phyloP scores from a whole-genome alignment of 176 grass and related monocot genomes.

The Eremochloa ophiuroides region DNA sequence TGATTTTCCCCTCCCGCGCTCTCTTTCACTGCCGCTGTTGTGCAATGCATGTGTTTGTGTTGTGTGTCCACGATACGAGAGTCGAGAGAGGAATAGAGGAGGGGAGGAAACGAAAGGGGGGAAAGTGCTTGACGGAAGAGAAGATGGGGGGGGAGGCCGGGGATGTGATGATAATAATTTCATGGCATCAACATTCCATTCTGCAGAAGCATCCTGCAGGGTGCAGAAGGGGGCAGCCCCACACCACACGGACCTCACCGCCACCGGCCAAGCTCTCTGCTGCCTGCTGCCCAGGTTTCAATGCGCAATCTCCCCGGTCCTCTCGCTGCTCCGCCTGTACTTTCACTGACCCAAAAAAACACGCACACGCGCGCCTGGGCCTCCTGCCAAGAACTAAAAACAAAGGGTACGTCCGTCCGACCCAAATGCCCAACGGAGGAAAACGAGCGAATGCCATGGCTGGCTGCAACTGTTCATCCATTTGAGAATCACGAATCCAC shows the following conservation, averaged over 20 bases:
- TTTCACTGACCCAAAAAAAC: conserved; percentile 32
- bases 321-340: conserved; percentile 26
- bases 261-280: conserved; percentile 4
- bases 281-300: conserved; percentile 24
- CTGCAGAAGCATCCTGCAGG: conserved; percentile 39
- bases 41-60: no score
- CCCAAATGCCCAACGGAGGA: no score
- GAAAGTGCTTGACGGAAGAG: neutral
- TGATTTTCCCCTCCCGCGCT: neutral
- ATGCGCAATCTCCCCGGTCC: conserved; percentile 26
- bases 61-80: neutral
- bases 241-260: neutral
- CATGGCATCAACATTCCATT: conserved; percentile 54
- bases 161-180: conserved; percentile 25
- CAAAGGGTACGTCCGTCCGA: no score
- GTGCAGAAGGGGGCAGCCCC: neutral
- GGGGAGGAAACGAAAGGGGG: neutral
- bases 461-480: neutral
- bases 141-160: no score
- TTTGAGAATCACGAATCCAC: neutral
- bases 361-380: neutral
- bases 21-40: neutral
- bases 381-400: neutral
- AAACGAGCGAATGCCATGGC: neutral
- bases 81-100: neutral